Percentiles rank a stretch among this genome's conserved stretches.
These are phyloP conservation scores for Psilocybe azurescens DNA, from an alignment of 768 basidiomycete genomes.

Conservation along the genomic window DNA sequence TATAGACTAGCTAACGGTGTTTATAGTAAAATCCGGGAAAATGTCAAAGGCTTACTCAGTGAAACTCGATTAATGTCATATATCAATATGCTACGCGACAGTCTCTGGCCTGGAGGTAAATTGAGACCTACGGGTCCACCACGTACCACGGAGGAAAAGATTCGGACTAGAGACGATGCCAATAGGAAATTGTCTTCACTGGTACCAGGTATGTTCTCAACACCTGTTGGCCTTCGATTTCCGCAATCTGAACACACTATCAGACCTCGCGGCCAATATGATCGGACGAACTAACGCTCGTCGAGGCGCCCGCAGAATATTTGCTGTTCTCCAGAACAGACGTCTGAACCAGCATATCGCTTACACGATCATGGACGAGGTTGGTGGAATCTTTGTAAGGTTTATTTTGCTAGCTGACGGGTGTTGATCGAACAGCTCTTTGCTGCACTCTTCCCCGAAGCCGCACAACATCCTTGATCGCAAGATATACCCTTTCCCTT, in stretches of 20 bases:
- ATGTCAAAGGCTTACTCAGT: slow-evolving; percentile 63
- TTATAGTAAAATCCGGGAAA: slow-evolving; percentile 86
- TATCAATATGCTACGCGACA: slow-evolving; percentile 70
- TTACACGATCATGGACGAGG: slow-evolving; percentile 91
- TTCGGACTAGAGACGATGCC: slow-evolving; percentile 82
- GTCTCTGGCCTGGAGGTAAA: slow-evolving; percentile 87
- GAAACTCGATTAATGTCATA: slow-evolving; percentile 74
- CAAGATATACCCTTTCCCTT: not conserved
- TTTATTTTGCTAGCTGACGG: slow-evolving; percentile 1
- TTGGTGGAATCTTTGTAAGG: slow-evolving; percentile 35
- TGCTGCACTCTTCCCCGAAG: slow-evolving; percentile 36
- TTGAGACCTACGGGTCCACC: slow-evolving; percentile 61
- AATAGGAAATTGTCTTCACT: slow-evolving; percentile 89
- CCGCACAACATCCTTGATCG: slow-evolving; percentile 8
- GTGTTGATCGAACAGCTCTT: slow-evolving; percentile 28
- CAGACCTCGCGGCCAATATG: slow-evolving; percentile 96
- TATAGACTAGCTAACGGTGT: slow-evolving; percentile 8
- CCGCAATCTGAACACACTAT: not conserved
- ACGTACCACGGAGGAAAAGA: slow-evolving; percentile 84
- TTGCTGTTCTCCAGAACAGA: slow-evolving; percentile 92
- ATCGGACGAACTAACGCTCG: slow-evolving; percentile 97
- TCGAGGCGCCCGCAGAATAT: slow-evolving; percentile 89
- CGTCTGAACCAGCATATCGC: slow-evolving; percentile 94
- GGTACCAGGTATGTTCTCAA: slow-evolving; percentile 73
- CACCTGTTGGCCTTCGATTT: not conserved